phyloP scores from a whole-genome alignment of 345 rosid genomes.

The Ricinus communis region DNA sequence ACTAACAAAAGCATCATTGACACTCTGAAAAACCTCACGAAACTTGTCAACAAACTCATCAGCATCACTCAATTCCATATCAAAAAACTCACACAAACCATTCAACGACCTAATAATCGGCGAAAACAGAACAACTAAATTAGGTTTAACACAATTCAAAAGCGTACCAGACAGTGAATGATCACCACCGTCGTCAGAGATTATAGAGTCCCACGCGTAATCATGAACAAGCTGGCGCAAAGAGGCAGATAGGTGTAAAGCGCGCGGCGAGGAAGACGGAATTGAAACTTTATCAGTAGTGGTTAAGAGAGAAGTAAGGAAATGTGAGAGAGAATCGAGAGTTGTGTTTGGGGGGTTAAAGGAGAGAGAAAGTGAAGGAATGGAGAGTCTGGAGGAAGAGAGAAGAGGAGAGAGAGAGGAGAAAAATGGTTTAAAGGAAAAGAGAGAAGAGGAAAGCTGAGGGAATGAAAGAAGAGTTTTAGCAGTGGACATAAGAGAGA shows the following conservation, averaged over 20 bases:
- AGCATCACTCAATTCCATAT: slow-evolving; percentile 37
- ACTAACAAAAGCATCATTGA: slow-evolving; percentile 51
- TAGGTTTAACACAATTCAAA: slow-evolving; percentile 46
- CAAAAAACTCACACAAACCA: slow-evolving; percentile 49
- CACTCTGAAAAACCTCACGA: slow-evolving; percentile 48
- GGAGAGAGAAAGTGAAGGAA: slow-evolving; percentile 56
- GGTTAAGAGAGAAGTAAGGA: slow-evolving; percentile 24
- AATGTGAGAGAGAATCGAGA: slow-evolving; percentile 45
- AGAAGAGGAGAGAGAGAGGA: slow-evolving; percentile 89
- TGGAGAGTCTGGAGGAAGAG: slow-evolving; percentile 75
- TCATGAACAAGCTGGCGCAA: slow-evolving; percentile 77
- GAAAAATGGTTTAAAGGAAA: slow-evolving; percentile 77
- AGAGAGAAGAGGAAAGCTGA: slow-evolving; percentile 56
- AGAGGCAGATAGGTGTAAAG: slow-evolving; percentile 49
- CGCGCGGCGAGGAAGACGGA: slow-evolving; percentile 28
- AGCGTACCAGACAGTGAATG: slow-evolving; percentile 39
- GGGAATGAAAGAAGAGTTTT: slow-evolving; percentile 59
- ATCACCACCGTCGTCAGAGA: no score
- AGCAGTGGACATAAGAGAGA: slow-evolving; percentile 51
- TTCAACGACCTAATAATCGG: slow-evolving; percentile 43
- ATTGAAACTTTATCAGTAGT: slow-evolving; percentile 7
- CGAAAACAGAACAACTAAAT: slow-evolving; percentile 75
- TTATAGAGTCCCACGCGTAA: slow-evolving; percentile 71
- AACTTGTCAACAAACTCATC: slow-evolving; percentile 41
- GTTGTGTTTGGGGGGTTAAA: slow-evolving; percentile 60